phyloP scores from a whole-genome alignment of 2,329 filamentous ascomycete genomes.

The Chaetoscypha palmicola region DNA sequence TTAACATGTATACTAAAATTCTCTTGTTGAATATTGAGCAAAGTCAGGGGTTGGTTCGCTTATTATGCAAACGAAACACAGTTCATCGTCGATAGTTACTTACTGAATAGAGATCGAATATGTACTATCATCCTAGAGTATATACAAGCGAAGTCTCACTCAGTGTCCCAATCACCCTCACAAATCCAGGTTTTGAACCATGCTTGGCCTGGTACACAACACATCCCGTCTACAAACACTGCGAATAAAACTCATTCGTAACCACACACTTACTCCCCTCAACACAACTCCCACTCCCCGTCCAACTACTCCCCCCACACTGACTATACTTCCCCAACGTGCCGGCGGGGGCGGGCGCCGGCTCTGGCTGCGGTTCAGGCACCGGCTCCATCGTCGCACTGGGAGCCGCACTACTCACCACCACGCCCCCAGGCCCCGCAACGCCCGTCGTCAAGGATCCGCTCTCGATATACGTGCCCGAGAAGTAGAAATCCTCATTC shows the following conservation, averaged over 20 bases:
- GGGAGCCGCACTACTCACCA: constrained; percentile 4
- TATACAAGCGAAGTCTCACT: neutral
- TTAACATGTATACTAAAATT: no score
- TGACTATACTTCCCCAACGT: constrained; percentile 14
- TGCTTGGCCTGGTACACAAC: no score
- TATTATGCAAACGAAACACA: no score
- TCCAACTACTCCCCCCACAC: constrained; percentile 25
- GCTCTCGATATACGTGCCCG: constrained; percentile 62
- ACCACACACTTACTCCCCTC: constrained; percentile 21
- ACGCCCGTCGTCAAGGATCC: constrained; percentile 39
- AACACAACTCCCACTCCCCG: constrained; percentile 22
- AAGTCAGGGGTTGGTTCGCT: no score
- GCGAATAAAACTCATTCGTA: constrained; percentile 23
- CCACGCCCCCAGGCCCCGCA: constrained; percentile 29
- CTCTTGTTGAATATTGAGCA: no score
- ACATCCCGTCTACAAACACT: constrained; percentile 17
- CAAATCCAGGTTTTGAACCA: no score
- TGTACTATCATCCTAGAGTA: no score
- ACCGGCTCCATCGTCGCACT: neutral
- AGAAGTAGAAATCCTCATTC: constrained; percentile 64
- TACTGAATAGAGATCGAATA: neutral
- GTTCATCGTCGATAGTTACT: no score
- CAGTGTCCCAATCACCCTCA: no score
- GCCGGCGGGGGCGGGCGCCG: constrained; percentile 6
- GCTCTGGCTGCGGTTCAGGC: constrained; percentile 1